phyloP scores from a whole-genome alignment of 2,329 filamentous ascomycete genomes.

The Colletotrichum phormii region DNA sequence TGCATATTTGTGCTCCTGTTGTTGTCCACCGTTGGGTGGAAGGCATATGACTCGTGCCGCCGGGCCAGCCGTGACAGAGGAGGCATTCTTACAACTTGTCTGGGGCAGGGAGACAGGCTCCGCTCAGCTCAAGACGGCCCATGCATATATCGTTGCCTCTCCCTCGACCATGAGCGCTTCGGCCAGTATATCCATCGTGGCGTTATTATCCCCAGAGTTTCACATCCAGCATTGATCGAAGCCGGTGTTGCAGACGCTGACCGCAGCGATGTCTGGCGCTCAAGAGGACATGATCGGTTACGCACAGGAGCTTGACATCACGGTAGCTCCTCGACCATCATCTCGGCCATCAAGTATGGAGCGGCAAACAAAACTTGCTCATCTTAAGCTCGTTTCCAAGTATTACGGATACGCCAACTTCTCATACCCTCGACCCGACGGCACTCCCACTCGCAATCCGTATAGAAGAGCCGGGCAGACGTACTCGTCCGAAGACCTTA shows the following conservation, averaged over 20 bases:
- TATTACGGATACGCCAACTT: conserved; percentile 55
- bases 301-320: conserved; percentile 19
- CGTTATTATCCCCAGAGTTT: neutral
- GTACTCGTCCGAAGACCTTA: conserved; percentile 30
- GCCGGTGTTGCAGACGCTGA: conserved; percentile 28
- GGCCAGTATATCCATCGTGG: conserved; percentile 20
- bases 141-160: conserved; percentile 37
- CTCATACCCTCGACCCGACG: conserved; percentile 50
- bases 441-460: conserved; percentile 32
- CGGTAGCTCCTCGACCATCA: conserved; percentile 25
- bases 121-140: neutral
- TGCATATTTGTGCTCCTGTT: conserved; percentile 38
- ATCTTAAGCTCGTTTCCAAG: conserved; percentile 53
- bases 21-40: conserved; percentile 32
- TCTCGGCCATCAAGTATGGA: conserved; percentile 47
- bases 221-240: conserved; percentile 1
- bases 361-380: conserved; percentile 48
- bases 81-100: conserved; percentile 32
- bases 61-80: conserved; percentile 13
- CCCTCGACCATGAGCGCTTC: conserved; percentile 11
- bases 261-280: conserved; percentile 29
- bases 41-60: conserved; percentile 29
- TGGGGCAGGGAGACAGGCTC: conserved; percentile 33
- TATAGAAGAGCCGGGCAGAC: conserved; percentile 36
- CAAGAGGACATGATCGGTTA: conserved; percentile 31